Conservation (phyloP, 2,329 filamentous ascomycete species). For the Parascedosporium putredinis region DNA sequence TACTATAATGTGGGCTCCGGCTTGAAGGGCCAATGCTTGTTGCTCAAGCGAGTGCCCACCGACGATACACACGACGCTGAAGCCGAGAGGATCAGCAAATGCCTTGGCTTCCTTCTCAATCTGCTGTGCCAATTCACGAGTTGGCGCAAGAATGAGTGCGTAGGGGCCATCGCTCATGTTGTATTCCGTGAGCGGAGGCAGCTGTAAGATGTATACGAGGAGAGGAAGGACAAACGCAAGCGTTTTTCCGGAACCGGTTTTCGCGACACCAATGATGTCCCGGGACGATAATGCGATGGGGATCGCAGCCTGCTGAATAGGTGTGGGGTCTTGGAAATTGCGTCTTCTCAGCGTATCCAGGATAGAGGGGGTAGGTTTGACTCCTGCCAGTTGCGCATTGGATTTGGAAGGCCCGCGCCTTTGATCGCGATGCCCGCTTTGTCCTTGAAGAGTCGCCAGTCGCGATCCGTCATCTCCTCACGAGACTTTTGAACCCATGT, state of each 20-base stretch:
- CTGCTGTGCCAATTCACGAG: slow-evolving; percentile 93
- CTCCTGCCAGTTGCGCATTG: slow-evolving; percentile 91
- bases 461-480: slow-evolving; percentile 89
- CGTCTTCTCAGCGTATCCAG: slow-evolving; percentile 74
- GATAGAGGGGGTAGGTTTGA: slow-evolving; percentile 68
- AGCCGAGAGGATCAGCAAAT: slow-evolving; percentile 82
- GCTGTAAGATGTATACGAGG: slow-evolving; percentile 84
- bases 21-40: slow-evolving; percentile 78
- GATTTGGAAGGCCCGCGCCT: slow-evolving; percentile 83
- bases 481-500: slow-evolving; percentile 94
- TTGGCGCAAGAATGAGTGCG: slow-evolving; percentile 92
- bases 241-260: slow-evolving; percentile 97
- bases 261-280: slow-evolving; percentile 95
- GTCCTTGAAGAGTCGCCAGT: slow-evolving; percentile 99
- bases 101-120: slow-evolving; percentile 92
- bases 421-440: slow-evolving; percentile 96
- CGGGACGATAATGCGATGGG: slow-evolving; percentile 86
- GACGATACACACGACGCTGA: slow-evolving; percentile 94
- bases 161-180: slow-evolving; percentile 95
- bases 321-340: slow-evolving; percentile 83
- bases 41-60: slow-evolving; percentile 93
- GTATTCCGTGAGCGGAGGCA: slow-evolving; percentile 72
- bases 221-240: slow-evolving; percentile 88
- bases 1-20: slow-evolving; percentile 95
- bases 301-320: slow-evolving; percentile 89